Conservation (phyloP, 2,329 filamentous ascomycete genomes). For the Fusarium continuum region DNA sequence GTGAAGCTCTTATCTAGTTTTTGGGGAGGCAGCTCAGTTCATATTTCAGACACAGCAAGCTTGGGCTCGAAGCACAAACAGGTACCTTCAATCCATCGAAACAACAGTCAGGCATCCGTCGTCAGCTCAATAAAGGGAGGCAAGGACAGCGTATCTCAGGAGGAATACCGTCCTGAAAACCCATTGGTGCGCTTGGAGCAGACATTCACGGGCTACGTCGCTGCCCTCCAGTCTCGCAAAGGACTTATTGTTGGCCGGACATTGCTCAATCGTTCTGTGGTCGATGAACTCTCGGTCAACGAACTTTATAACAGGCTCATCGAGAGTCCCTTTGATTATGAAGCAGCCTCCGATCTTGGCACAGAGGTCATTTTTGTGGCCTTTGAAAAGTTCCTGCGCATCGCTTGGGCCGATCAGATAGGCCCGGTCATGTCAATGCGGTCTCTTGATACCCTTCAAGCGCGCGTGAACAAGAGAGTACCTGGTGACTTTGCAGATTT, state of each 20-base stretch:
- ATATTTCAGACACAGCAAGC: slow-evolving; percentile 45
- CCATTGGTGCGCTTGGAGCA: slow-evolving; percentile 81
- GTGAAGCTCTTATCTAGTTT: slow-evolving; percentile 90
- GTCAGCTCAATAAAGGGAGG: slow-evolving; percentile 62
- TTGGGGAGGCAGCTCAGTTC: slow-evolving; percentile 68
- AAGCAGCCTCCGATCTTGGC: slow-evolving; percentile 76
- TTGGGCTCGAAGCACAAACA: slow-evolving; percentile 53
- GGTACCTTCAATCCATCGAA: slow-evolving; percentile 52
- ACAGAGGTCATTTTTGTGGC: slow-evolving; percentile 89
- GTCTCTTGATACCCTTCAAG: slow-evolving; percentile 78
- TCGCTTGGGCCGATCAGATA: slow-evolving; percentile 89
- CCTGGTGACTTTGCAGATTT: slow-evolving; percentile 78
- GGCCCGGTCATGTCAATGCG: slow-evolving; percentile 81
- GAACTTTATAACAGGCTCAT: slow-evolving; percentile 90
- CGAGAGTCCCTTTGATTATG: slow-evolving; percentile 81
- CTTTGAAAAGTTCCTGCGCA: slow-evolving; percentile 90
- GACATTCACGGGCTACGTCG: slow-evolving; percentile 83
- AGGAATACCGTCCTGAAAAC: slow-evolving; percentile 68
- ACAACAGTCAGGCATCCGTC: slow-evolving; percentile 62
- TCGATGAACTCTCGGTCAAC: slow-evolving; percentile 84
- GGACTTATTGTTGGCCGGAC: slow-evolving; percentile 85
- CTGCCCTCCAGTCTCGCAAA: slow-evolving; percentile 83
- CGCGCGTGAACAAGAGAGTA: slow-evolving; percentile 69
- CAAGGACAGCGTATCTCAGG: slow-evolving; percentile 51
- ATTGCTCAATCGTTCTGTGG: slow-evolving; percentile 73